Conservation (phyloP, 257 asterid species). For the Gardenia jasminoides region DNA sequence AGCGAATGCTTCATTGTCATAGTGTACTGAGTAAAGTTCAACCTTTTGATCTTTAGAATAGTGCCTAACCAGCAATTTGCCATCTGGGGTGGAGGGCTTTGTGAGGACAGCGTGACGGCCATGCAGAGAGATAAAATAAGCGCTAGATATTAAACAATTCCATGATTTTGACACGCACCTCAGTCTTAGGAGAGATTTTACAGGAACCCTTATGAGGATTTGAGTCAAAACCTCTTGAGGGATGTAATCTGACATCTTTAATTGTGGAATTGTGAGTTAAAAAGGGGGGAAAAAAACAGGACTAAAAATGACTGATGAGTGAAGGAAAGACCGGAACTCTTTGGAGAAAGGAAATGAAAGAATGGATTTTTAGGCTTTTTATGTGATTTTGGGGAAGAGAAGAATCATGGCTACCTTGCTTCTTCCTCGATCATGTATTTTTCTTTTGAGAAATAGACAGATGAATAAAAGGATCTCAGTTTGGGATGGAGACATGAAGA, state of each 20-base stretch:
- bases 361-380: neutral
- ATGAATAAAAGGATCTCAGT: neutral
- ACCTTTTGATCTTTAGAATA: conserved; percentile 2
- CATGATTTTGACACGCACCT: conserved; percentile 21
- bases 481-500: too few species aligned
- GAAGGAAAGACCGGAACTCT: neutral
- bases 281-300: neutral
- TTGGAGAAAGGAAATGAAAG: neutral
- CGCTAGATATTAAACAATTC: conserved; percentile 8
- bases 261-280: neutral
- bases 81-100: conserved; percentile 1
- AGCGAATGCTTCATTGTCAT: neutral
- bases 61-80: conserved; percentile 11
- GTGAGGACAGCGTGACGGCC: conserved; percentile 2
- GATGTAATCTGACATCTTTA: neutral
- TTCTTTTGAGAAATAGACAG: neutral
- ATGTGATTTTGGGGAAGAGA: neutral
- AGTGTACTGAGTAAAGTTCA: conserved; percentile 8
- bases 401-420: neutral
- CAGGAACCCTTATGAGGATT: conserved; percentile 14
- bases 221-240: conserved; percentile 17
- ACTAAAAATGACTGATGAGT: neutral
- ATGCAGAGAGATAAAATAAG: conserved; percentile 14
- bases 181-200: conserved; percentile 14
- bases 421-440: neutral